A percentile compares a stretch with the other conserved stretches of the same genome.
These are phyloP conservation scores for Kregervanrija fluxuum DNA, from an alignment of 805 yeast genomes.

Conservation along the genomic window DNA sequence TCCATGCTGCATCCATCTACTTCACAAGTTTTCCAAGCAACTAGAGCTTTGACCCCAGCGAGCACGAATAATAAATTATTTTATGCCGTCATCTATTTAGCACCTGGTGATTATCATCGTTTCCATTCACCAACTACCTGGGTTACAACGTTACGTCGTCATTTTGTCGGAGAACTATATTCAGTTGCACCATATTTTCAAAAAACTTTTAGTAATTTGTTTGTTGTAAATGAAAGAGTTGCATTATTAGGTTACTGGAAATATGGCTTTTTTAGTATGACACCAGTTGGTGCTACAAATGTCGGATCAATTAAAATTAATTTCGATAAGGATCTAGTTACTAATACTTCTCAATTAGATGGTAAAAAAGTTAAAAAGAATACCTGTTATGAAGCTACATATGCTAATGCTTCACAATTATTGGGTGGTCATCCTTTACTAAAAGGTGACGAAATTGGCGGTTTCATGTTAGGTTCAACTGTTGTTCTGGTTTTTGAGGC, in stretches of 20 bases:
- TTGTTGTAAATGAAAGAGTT: slow-evolving; percentile 90
- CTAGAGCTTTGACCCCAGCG: slow-evolving; percentile 15
- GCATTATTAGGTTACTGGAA: slow-evolving; percentile 95
- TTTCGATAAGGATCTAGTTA: slow-evolving; percentile 83
- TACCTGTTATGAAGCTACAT: slow-evolving; percentile 92
- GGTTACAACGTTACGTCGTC: slow-evolving; percentile 91
- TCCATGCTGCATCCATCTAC: slow-evolving; percentile 30
- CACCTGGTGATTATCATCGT: slow-evolving; percentile 98
- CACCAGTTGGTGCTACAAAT: slow-evolving; percentile 98
- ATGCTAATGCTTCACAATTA: slow-evolving; percentile 65
- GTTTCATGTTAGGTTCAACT: slow-evolving; percentile 91
- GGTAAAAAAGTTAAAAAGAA: slow-evolving; percentile 51
- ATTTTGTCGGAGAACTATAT: slow-evolving; percentile 90
- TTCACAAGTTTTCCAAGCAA: slow-evolving; percentile 17
- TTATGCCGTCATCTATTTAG: slow-evolving; percentile 87
- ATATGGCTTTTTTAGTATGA: slow-evolving; percentile 96
- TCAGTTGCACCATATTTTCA: slow-evolving; percentile 97
- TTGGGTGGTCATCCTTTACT: slow-evolving; percentile 83
- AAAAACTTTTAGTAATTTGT: slow-evolving; percentile 74
- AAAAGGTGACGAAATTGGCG: slow-evolving; percentile 95
- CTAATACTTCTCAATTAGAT: slow-evolving; percentile 66
- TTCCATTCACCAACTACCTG: slow-evolving; percentile 95
- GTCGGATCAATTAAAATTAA: slow-evolving; percentile 92
- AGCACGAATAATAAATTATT: slow-evolving; percentile 53
- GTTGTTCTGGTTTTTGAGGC: slow-evolving; percentile 97